Base-by-base conservation (phyloP, 345 rosid genomes). In the Punica granatum region DNA sequence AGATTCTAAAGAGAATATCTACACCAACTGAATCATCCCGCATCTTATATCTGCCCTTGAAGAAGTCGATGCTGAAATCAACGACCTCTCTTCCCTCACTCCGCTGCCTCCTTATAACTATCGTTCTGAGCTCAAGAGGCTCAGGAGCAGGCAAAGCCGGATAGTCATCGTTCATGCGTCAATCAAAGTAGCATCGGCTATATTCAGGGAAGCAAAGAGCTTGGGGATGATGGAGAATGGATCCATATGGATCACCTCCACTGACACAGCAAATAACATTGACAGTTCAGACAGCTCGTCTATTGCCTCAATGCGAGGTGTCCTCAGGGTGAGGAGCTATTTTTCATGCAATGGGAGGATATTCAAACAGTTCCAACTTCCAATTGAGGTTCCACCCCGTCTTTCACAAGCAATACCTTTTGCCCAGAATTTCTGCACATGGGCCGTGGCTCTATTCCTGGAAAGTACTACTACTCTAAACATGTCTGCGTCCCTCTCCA, bases 161-260 rank as follows among this genome's bases (percentile, higher is more conserved):
- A 73, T 75, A 12, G 69, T 75, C 54, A 56, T 74, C 16, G 76
- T 78, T 35, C 78, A 78, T 39, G 56, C 76, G 14, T 71, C 81
- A 4, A 8, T 30, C 2, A 26, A 28, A 2, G 30, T 66, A 21
- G 74, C 69, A 0, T 3, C 23, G 31, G 36, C 30, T 3, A 65
- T 72, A 37, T 78, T 78, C 23, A 31, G 18, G 58, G 66, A 71
- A 26, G 74, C 76, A 7, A 78, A 48, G 39, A 65, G 44, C 7
- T 31, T 72, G 21, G 69, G 69, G 48, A 69, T 75, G 69, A 68
- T 72, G 73, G 82, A 67, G 15, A 63, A 63, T 13, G 82, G 54
- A 5, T 78, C 49, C 11, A 76, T 67, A 10, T 75, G 82, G 78
- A 75, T 78, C 66, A 66, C 75, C 14, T 69, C 76, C 0, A 28